Percentiles rank a stretch among this genome's conserved stretches.
Evolutionary conservation across 306 rosid genomes (phyloP).

Genomic region (Quillaja saponaria): DNA sequence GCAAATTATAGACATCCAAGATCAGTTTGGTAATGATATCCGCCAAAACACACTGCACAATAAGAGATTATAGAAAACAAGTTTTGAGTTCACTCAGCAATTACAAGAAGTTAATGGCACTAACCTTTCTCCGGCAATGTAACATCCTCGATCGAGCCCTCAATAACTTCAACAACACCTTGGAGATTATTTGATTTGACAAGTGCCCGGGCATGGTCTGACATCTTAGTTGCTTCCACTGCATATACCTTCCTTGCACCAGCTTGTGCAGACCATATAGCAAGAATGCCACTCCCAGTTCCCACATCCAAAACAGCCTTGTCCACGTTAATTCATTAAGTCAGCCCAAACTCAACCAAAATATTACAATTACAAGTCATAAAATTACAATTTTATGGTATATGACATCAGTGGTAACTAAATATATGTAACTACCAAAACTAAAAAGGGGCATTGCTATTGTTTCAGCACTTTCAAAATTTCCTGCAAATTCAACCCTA

Average conservation of each 20-base stretch:
- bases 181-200: constrained; percentile 73
- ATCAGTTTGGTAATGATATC: constrained; percentile 2
- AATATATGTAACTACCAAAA: not conserved
- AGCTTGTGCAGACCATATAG: constrained; percentile 97
- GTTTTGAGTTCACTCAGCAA: not conserved
- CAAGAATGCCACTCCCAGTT: constrained; percentile 98
- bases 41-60: constrained; percentile 7
- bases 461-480: not conserved
- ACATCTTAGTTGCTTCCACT: constrained; percentile 95
- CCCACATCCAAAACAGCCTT: constrained; percentile 98
- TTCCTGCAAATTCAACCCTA: not conserved
- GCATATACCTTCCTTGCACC: constrained; percentile 99
- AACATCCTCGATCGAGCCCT: constrained; percentile 89
- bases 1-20: constrained; percentile 33
- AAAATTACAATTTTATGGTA: not conserved
- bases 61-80: not conserved
- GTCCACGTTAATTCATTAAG: constrained; percentile 33
- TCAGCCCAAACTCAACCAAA: constrained; percentile 30
- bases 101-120: constrained; percentile 11
- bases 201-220: constrained; percentile 86
- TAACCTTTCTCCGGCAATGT: constrained; percentile 93
- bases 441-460: not conserved
- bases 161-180: constrained; percentile 73
- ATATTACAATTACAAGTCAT: not conserved
- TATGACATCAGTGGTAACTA: not conserved